Percentiles rank a stretch among this genome's conserved stretches.
These are phyloP conservation scores for Arthroderma sp. DNA, from an alignment of 2,329 filamentous ascomycete species.

Conservation along the genomic window DNA sequence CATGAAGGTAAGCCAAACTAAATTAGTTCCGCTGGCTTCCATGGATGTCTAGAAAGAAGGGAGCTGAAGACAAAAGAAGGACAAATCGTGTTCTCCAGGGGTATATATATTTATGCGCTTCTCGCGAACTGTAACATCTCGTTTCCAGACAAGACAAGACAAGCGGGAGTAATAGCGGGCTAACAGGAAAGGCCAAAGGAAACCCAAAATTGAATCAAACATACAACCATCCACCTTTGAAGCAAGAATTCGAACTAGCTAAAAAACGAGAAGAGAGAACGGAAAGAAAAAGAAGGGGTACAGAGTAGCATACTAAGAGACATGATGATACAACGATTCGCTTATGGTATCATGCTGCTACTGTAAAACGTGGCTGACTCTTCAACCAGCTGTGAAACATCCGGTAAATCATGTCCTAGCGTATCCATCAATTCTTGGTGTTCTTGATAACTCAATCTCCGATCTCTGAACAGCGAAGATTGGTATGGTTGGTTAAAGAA, in stretches of 20 bases:
- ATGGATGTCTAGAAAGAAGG: background rate
- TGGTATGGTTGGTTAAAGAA: slow-evolving; percentile 37
- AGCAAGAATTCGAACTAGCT: background rate
- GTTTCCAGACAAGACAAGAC: background rate
- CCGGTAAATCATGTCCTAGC: slow-evolving; percentile 49
- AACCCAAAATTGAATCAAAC: background rate
- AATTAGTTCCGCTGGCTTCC: background rate
- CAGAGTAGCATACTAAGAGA: background rate
- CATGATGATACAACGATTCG: background rate
- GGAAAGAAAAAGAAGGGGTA: background rate
- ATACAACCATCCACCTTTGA: background rate
- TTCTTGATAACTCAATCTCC: slow-evolving; percentile 65
- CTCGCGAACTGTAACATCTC: background rate
- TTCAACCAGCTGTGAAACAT: slow-evolving; percentile 30
- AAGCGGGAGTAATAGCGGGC: background rate
- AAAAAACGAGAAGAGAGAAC: background rate
- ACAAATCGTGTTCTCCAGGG: background rate
- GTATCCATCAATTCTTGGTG: slow-evolving; percentile 72
- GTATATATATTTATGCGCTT: background rate
- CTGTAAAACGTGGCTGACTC: slow-evolving; percentile 34
- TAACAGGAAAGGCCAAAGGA: background rate
- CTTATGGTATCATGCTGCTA: slow-evolving; percentile 3
- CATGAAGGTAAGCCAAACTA: background rate
- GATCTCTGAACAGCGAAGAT: slow-evolving; percentile 42
- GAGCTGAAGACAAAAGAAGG: background rate